Evolutionary conservation across 352 stramenopile species (phyloP).

Genomic region (Phytophthora fragariae): DNA sequence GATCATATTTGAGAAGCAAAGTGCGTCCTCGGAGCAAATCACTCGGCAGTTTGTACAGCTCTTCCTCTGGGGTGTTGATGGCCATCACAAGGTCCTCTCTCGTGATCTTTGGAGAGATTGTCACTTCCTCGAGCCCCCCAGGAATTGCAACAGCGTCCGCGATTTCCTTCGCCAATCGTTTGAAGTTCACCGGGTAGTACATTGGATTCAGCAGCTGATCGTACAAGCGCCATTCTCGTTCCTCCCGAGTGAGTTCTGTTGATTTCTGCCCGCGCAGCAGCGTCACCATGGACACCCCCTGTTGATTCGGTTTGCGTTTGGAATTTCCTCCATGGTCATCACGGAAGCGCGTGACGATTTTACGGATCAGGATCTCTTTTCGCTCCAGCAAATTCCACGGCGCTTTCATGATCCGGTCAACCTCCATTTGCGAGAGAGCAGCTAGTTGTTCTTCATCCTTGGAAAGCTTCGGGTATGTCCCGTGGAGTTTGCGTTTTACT

Average conservation of each 20-base stretch:
- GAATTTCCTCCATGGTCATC: slow-evolving; percentile 45
- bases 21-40: slow-evolving; percentile 65
- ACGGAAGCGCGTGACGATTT: slow-evolving; percentile 73
- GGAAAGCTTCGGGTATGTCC: slow-evolving; percentile 52
- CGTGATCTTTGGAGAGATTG: slow-evolving; percentile 51
- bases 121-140: slow-evolving; percentile 26
- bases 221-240: slow-evolving; percentile 75
- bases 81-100: slow-evolving; percentile 65
- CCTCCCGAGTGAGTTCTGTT: slow-evolving; percentile 63
- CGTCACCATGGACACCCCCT: slow-evolving; percentile 44
- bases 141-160: slow-evolving; percentile 6
- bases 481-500: slow-evolving; percentile 53
- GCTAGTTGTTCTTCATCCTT: slow-evolving; percentile 77
- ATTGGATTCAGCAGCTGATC: slow-evolving; percentile 78
- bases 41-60: slow-evolving; percentile 71
- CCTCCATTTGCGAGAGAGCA: slow-evolving; percentile 63
- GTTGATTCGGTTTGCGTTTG: slow-evolving; percentile 20
- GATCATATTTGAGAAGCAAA: slow-evolving; percentile 74
- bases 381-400: slow-evolving; percentile 78
- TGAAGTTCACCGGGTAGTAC: slow-evolving; percentile 69
- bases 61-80: slow-evolving; percentile 76
- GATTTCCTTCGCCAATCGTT: slow-evolving; percentile 43
- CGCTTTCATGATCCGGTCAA: slow-evolving; percentile 76
- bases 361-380: slow-evolving; percentile 79
- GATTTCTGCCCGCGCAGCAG: slow-evolving; percentile 61